Conservation (phyloP, 1,284 basidiomycete genomes). For the Pascua sp. region DNA sequence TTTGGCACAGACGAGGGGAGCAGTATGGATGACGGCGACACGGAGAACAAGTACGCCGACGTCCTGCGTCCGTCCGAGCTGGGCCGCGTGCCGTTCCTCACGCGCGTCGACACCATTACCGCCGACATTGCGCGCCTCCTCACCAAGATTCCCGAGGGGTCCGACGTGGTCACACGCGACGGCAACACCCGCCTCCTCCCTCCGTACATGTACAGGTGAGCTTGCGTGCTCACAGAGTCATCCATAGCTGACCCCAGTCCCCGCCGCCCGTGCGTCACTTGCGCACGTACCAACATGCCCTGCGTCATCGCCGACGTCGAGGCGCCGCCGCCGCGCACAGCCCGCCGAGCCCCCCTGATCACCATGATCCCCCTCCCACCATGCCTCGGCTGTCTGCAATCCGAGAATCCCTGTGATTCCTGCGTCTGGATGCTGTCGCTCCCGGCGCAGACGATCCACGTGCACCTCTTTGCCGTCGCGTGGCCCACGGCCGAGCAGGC, state of each 20-base stretch:
- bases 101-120: not conserved
- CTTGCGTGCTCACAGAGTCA: too few species aligned
- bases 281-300: not conserved
- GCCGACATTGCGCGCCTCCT: not conserved
- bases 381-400: constrained; percentile 1
- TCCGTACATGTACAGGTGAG: constrained; percentile 7
- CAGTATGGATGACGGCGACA: not conserved
- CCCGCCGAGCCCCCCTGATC: not conserved
- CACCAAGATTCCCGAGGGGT: not conserved
- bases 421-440: not conserved
- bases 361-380: not conserved
- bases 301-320: constrained; percentile 1
- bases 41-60: not conserved
- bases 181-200: not conserved
- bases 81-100: constrained; percentile 6
- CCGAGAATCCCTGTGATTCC: not conserved
- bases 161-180: too few species aligned
- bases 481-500: not conserved
- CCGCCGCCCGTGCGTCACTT: not conserved
- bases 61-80: constrained; percentile 1
- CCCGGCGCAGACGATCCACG: not conserved
- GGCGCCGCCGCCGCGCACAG: not conserved
- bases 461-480: not conserved
- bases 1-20: not conserved
- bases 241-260: constrained; percentile 1